Evolutionary conservation across 768 basidiomycete genomes (phyloP), one percentile per base, ranked within the genome.

Genomic region (Amanita phalloides): DNA sequence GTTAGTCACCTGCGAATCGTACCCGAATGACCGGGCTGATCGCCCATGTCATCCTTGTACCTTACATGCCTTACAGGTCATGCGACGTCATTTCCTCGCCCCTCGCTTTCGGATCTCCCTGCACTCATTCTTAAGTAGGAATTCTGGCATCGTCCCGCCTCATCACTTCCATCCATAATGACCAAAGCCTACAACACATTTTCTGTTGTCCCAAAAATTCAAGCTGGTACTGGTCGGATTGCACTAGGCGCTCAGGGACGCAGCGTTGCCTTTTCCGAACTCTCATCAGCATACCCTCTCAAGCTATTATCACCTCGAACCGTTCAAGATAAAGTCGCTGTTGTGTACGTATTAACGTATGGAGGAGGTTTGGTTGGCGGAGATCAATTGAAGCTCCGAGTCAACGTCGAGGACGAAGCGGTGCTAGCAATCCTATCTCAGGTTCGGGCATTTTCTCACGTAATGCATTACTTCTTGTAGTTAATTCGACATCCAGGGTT

Each of bases 341-440:
- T 88, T 46, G 82, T 81, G 14, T 97, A 96, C 58, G 71, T 89
- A 14, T 64, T 97, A 53, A 82, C 81, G 33, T 98, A 97, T 58
- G 94, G 94, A 0, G 94, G 94, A 9, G 94, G 94, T 2, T 74
- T 98, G 8, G 87, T 98, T 35, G 82, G 84, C 4, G 92, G 92
- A 0, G 94, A 98, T 68, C 66, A 71, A 25, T 70, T 96, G 47
- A 65, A 74, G 41, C 63, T 97, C 10, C 58, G 66, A n/a, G 78
- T 86, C 21, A 66, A 80, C 35, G 76, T 93, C 10, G 75, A 76
- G 38, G 62, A 68, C 28, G 74, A 70, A 13, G 76, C 79, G 26
- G 73, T 66, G 9, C 75, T 97, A 1, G 69, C 93, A 4, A 62
- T 97, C 45, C 71, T 96, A 30, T 90, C 94, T 8, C 94, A 97